Conservation (phyloP, 2,329 filamentous ascomycete species). For the Neurospora crassa region DNA sequence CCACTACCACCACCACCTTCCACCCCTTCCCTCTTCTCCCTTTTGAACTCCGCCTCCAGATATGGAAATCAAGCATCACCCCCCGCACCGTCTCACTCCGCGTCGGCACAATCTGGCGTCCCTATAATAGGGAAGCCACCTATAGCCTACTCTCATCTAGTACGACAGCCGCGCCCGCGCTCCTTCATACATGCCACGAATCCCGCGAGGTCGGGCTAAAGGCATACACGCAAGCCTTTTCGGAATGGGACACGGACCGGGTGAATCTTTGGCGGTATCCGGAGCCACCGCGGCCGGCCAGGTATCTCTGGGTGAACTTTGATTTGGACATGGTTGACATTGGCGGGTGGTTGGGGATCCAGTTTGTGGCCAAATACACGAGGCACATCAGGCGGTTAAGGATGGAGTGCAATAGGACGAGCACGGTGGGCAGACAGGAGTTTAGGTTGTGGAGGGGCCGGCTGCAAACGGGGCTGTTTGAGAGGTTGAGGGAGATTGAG, state of each 20-base stretch:
- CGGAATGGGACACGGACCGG: neutral
- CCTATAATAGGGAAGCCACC: neutral
- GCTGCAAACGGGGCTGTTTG: neutral
- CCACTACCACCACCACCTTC: neutral
- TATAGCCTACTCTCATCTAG: neutral
- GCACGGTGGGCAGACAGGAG: neutral
- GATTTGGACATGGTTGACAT: neutral
- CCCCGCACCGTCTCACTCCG: neutral
- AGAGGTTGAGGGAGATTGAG: neutral
- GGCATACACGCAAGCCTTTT: neutral
- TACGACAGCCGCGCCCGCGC: neutral
- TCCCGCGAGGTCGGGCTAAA: neutral
- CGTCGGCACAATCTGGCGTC: neutral
- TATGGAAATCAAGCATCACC: slow-evolving; percentile 1
- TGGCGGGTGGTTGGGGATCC: neutral
- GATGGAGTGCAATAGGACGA: neutral
- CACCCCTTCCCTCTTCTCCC: neutral
- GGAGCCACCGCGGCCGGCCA: too few species aligned
- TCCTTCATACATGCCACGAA: slow-evolving; percentile 1
- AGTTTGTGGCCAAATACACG: neutral
- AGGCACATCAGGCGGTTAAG: neutral
- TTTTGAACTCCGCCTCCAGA: neutral
- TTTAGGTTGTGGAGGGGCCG: neutral
- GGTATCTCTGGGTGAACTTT: neutral
- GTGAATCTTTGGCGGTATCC: too few species aligned